Conservation (phyloP, 495 filamentous ascomycete species). For the Aspergillus wentii region DNA sequence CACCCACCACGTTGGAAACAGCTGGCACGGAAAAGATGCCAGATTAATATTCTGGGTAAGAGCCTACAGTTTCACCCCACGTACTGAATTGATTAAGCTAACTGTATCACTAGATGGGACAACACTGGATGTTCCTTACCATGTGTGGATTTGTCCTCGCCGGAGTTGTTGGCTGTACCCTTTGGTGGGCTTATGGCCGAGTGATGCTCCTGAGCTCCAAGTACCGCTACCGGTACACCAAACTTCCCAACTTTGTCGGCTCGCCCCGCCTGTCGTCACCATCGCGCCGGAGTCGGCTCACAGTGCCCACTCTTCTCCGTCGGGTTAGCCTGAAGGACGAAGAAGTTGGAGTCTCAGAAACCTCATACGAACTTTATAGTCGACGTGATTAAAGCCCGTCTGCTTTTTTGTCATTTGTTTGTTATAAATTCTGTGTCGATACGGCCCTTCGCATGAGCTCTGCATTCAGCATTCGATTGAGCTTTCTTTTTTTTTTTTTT, state of each 20-base stretch:
- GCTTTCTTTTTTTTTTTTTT: slow-evolving; percentile 8
- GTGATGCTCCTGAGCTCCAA: slow-evolving; percentile 41
- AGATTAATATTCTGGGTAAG: slow-evolving; percentile 70
- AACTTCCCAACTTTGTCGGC: slow-evolving; percentile 25
- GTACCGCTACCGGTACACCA: slow-evolving; percentile 40
- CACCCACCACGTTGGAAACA: slow-evolving; percentile 66
- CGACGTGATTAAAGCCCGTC: slow-evolving; percentile 28
- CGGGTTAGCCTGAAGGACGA: slow-evolving; percentile 44
- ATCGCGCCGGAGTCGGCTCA: slow-evolving; percentile 26
- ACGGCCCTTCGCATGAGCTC: slow-evolving; percentile 20
- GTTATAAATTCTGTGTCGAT: slow-evolving; percentile 23
- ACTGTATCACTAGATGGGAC: slow-evolving; percentile 46
- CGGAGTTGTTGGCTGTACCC: slow-evolving; percentile 47
- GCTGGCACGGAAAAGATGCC: slow-evolving; percentile 74
- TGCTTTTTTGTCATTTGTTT: slow-evolving; percentile 7
- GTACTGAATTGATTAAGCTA: not conserved
- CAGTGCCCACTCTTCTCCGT: slow-evolving; percentile 35
- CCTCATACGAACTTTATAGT: slow-evolving; percentile 38
- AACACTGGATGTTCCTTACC: slow-evolving; percentile 70
- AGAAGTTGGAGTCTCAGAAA: slow-evolving; percentile 31
- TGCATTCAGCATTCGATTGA: slow-evolving; percentile 6
- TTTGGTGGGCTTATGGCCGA: slow-evolving; percentile 54
- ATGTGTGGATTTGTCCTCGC: slow-evolving; percentile 57
- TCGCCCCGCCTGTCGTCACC: slow-evolving; percentile 28
- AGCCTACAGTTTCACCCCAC: slow-evolving; percentile 1